A percentile compares a stretch with the other conserved stretches of the same genome.
Evolutionary conservation across 2,329 filamentous ascomycete species (phyloP).

Genomic region (Botrytis deweyae): DNA sequence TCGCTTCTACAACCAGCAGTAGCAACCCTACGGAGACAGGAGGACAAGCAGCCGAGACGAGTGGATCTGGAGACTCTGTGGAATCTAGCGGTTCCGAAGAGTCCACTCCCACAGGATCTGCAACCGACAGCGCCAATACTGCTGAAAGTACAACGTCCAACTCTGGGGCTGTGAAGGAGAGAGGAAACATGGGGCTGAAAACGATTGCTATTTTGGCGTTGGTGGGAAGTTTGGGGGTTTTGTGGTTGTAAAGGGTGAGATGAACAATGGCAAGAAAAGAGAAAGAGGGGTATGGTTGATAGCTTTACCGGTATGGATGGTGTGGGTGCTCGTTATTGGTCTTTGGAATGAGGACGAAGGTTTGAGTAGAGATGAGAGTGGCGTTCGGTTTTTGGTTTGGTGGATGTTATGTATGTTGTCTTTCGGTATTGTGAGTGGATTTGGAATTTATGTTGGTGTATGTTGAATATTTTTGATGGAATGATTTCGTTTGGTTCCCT

Average conservation of each 20-base stretch:
- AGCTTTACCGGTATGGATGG: constrained; percentile 2
- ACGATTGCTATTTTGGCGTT: neutral
- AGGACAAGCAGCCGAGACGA: neutral
- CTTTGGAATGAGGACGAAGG: neutral
- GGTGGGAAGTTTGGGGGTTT: constrained; percentile 9
- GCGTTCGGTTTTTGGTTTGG: neutral
- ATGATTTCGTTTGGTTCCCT: neutral
- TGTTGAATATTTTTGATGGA: neutral
- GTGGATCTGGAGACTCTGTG: neutral
- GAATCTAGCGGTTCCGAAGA: neutral
- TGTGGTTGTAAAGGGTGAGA: constrained; percentile 14
- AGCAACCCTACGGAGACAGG: neutral
- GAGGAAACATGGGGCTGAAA: constrained; percentile 11
- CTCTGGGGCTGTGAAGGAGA: neutral
- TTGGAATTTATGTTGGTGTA: constrained; percentile 6
- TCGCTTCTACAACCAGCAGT: neutral
- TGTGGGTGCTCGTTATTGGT: neutral
- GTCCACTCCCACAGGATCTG: neutral
- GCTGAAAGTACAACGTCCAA: neutral
- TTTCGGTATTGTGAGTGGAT: neutral
- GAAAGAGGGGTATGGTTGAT: neutral
- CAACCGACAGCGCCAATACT: neutral
- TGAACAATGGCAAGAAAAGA: neutral
- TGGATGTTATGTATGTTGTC: constrained; percentile 12
- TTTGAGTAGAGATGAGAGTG: neutral